Base-by-base conservation (phyloP, 2,329 filamentous ascomycete genomes). In the Colletotrichum echinochloae region DNA sequence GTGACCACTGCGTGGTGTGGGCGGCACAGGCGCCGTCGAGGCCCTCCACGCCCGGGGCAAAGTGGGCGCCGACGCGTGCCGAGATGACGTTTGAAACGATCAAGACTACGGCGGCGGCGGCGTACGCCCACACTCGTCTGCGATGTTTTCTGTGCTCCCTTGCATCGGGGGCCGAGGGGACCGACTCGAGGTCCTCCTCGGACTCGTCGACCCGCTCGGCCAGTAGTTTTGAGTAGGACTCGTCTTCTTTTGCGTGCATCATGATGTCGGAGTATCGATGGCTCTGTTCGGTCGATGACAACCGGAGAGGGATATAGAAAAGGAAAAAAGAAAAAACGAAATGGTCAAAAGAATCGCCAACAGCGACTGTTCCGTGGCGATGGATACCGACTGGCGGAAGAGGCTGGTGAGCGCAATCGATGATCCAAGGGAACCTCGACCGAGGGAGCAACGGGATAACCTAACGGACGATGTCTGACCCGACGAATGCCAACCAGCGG, bases 1-100 rank as follows among this genome's bases (percentile, higher is more conserved):
- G 79, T 16, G 80, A 83, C 76, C 79, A 82, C 41, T 79, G 76
- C n/a, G 78, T 74, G 8, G 81, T 82, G 23, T 81, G 77, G 1
- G 73, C 63, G 26, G 78, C 75, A 59, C 79, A 80, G 0, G 73
- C 69, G 1, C 66, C 28, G 20, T 77, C 73, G 20, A 77, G 69
- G 9, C 73, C 60, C 44, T 65, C 64, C 28, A 61, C 52, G 1
- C 46, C 56, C 5, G 74, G 66, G 2, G 69, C 74, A 18, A 75
- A 56, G 30, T 71, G 52, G 3, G 74, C 73, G 23, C 74, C 74
- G 37, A 74, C 59, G 23, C 71, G 74, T 7, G 68, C 71, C 1
- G 73, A 74, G 28, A 75, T 30, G 44, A 75, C n/a, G 57, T 72
- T 66, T 20, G 70, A 69, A 9, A 74, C 65, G 4, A 73, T 28